Base-by-base conservation (phyloP, 805 yeast genomes). In the Torulaspora maleeae region DNA sequence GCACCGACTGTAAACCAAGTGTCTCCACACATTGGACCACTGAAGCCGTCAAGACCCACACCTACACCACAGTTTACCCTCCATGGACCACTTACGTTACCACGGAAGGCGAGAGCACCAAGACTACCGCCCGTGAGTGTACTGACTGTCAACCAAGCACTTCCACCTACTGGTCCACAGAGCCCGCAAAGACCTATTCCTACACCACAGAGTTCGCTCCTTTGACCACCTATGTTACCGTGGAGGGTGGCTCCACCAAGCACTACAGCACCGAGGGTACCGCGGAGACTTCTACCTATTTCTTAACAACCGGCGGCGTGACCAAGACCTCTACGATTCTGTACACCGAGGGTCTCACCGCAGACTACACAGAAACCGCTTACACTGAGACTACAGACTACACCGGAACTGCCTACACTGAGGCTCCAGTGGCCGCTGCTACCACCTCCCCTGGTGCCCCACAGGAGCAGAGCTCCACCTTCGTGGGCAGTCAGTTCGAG, bases 281-380 rank as follows among this genome's bases (percentile, higher is more conserved):
- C 5, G 30, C 39, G 4, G 29, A 30, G 36, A 39, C 43, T 24
- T 19, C 27, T 8, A 39, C 43, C 13, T 39, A 39, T 12, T 24
- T 39, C 24, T 10, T 29, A 2, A 39, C 30, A 24, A 33, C 30
- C 12, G 34, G 34, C 24, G 43, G 43, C 24, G 24, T 19, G 1
- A 33, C 43, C 25, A 33, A 29, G 9, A 24, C 27, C 10, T 22
- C 24, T 12, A 38, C 41, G 10, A 38, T 30, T 27, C 11, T 20
- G 10, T 19, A 20, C 35, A 29, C 35, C n/a, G 41, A 25, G 11
- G 15, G 19, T n/a, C 5, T 34, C 5, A 17, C 34, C 12, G 24
- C 9, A 4, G 25, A 8, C 7, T 22, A 22, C 35, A 29, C 7
- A 2, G 19, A 8, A 4, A 6, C 38, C 33, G 15, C 17, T 2